Percentiles rank a stretch among this genome's conserved stretches.
Conservation (phyloP, 257 asterid species). For the Solanum bulbocastanum region DNA sequence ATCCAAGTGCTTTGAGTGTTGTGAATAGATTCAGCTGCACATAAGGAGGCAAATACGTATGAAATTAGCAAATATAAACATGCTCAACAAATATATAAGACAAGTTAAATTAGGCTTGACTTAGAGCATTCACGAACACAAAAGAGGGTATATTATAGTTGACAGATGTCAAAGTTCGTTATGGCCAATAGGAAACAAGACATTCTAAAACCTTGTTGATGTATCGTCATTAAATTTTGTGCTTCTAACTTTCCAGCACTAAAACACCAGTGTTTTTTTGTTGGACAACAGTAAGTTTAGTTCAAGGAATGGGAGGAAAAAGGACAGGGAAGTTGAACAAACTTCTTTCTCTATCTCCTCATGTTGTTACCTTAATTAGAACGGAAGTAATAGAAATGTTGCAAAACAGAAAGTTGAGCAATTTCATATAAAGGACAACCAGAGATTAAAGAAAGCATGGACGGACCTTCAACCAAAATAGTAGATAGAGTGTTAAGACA, state of each 20-base stretch:
- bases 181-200: not conserved
- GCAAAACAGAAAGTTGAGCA: not conserved
- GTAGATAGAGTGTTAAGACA: conserved; percentile 58
- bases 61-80: not conserved
- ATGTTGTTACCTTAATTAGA: not conserved
- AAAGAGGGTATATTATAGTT: not conserved
- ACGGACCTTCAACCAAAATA: conserved; percentile 88
- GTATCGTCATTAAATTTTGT: not conserved
- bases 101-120: not conserved
- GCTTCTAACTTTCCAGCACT: not conserved
- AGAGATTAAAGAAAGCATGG: conserved; percentile 2
- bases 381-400: not conserved
- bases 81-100: not conserved
- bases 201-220: not conserved
- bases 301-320: not conserved
- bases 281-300: not conserved
- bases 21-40: conserved; percentile 88
- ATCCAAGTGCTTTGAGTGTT: conserved; percentile 80
- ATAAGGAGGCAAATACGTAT: not conserved
- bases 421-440: not conserved
- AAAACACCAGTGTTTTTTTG: not conserved
- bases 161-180: not conserved
- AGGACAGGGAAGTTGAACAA: not conserved
- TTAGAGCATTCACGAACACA: not conserved
- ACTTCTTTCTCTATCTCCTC: not conserved